Evolutionary conservation across 768 basidiomycete species (phyloP).

Genomic region (Mycena latifolia): DNA sequence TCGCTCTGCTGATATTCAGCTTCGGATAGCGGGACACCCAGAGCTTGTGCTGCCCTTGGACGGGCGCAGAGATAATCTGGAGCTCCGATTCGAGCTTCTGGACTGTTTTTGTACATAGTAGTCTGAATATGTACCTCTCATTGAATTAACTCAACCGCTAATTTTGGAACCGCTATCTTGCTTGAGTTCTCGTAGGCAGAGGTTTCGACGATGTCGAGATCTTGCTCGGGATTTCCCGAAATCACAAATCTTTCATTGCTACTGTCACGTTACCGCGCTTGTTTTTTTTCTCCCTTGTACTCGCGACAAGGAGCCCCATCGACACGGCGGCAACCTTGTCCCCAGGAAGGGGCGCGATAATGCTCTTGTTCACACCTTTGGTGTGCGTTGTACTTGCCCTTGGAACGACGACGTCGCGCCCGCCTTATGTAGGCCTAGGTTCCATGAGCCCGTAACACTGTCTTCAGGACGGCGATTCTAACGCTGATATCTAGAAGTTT

Average conservation of each 20-base stretch:
- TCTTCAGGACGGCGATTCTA: too few species aligned
- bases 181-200: too few species aligned
- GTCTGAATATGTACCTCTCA: neutral
- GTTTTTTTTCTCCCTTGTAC: constrained; percentile 21
- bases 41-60: neutral
- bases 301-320: neutral
- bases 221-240: too few species aligned
- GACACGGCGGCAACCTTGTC: constrained; percentile 18
- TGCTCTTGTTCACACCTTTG: constrained; percentile 4
- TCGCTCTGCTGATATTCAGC: constrained; percentile 16
- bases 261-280: constrained; percentile 19
- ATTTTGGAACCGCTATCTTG: too few species aligned
- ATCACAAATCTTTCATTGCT: too few species aligned
- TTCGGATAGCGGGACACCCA: constrained; percentile 17
- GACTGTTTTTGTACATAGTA: constrained; percentile 23
- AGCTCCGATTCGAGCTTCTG: constrained; percentile 18
- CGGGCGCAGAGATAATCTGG: neutral
- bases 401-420: neutral
- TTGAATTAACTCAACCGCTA: too few species aligned
- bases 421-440: too few species aligned
- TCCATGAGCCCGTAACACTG: too few species aligned
- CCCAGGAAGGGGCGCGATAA: neutral
- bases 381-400: constrained; percentile 11
- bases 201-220: too few species aligned
- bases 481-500: neutral